Evolutionary conservation across 2,329 filamentous ascomycete genomes (phyloP), one percentile per base, ranked within the genome.

Genomic region (Colletotrichum phormii): DNA sequence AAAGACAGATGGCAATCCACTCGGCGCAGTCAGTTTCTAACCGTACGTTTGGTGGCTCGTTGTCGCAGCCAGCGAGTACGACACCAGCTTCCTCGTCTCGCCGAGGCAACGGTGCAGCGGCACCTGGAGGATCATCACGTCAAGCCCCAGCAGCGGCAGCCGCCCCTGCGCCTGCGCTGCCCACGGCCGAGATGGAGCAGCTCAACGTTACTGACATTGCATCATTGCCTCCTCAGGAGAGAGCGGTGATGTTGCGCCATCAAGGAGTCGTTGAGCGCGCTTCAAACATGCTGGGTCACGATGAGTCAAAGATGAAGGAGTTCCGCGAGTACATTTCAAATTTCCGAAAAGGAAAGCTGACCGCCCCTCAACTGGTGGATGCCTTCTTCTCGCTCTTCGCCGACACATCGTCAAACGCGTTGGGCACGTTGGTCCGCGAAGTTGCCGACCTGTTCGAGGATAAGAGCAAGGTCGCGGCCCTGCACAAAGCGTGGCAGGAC

Each of bases 371-470:
- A 73, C 89, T 99, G 1, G 92, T 98, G 72, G 95, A 98, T 76
- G 90, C 91, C 0, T 95, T 98, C 82, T 97, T 98, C 80, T 89
- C 92, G 0, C 87, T 98, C 4, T 98, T 98, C 76, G 86, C 86
- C 24, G 93, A 97, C 79, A 93, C 93, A 0, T 91, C 93, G 0
- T 92, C 94, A 8, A 90, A 91, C 15, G 93, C 97, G 33, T 86
- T 99, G 0, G 95, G 95, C 15, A 98, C 95, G 31, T 88, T 99
- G 0, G 89, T 98, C 74, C 94, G 96, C 74, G 97, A 99, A 80
- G 89, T 98, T 3, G 94, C 96, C 5, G 96, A 98, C 64, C 90
- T 99, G 12, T 98, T 97, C 77, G 96, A 99, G 77, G 93, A 97
- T 76, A 88, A 92, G 62, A 80, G 82, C 22, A 98, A 97, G 80